A percentile compares a stretch with the other conserved stretches of the same genome.
Evolutionary conservation across 768 basidiomycete species (phyloP).

Genomic region (Tricholoma bakamatsutake): DNA sequence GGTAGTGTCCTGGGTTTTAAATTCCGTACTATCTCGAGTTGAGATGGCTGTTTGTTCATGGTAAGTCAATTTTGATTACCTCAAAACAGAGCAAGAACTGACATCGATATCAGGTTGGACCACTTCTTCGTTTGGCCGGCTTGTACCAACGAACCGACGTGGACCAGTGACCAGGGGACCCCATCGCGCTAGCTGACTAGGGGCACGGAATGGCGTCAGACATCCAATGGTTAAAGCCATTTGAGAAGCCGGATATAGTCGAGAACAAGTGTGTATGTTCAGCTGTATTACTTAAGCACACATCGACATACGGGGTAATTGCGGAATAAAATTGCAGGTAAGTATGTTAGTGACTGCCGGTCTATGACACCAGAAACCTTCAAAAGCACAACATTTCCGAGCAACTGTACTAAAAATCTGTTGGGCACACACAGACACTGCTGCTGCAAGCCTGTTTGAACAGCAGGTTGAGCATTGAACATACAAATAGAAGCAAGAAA

Average conservation of each 20-base stretch:
- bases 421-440: too few relatives aligned
- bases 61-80: background rate
- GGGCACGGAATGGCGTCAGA: background rate
- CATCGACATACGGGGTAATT: background rate
- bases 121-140: conserved; percentile 7
- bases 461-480: too few relatives aligned
- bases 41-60: conserved; percentile 35
- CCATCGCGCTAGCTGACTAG: conserved; percentile 7
- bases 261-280: background rate
- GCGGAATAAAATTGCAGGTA: too few relatives aligned
- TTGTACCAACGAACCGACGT: conserved; percentile 8
- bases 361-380: too few relatives aligned
- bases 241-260: background rate
- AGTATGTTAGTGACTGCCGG: too few relatives aligned
- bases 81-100: conserved; percentile 4
- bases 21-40: conserved; percentile 44
- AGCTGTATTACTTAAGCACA: background rate
- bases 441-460: too few relatives aligned
- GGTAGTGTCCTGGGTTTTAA: conserved; percentile 56
- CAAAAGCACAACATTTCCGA: too few relatives aligned
- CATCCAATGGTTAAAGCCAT: conserved; percentile 12
- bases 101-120: conserved; percentile 32
- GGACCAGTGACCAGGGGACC: conserved; percentile 3
- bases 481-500: too few relatives aligned
- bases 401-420: too few relatives aligned